These are phyloP conservation scores for Vitis rotundifolia DNA, from an alignment of 164 flowering plant genomes.

Conservation along the genomic window DNA sequence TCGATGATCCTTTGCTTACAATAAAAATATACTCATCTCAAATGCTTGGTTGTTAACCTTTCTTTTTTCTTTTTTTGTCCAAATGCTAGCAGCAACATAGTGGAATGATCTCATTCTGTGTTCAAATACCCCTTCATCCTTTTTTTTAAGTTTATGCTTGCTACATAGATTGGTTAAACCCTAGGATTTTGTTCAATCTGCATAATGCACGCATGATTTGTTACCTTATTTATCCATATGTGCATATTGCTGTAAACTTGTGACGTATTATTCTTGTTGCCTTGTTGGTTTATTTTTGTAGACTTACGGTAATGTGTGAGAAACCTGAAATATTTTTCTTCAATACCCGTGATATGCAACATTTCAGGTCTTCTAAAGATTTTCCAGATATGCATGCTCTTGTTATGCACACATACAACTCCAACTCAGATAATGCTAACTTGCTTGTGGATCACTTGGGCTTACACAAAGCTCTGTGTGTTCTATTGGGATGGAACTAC, in stretches of 20 bases:
- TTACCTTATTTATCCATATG: background rate
- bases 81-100: background rate
- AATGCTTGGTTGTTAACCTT: background rate
- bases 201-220: background rate
- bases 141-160: background rate
- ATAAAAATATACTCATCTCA: background rate
- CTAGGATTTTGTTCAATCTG: background rate
- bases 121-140: background rate
- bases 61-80: background rate
- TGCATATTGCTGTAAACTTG: background rate
- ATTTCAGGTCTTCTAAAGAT: slow-evolving; percentile 86
- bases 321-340: slow-evolving; percentile 35
- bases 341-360: slow-evolving; percentile 43
- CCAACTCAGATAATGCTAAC: slow-evolving; percentile 66
- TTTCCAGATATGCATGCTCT: slow-evolving; percentile 80
- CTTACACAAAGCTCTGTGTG: slow-evolving; percentile 91
- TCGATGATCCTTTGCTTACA: no score
- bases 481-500: slow-evolving; percentile 92
- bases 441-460: slow-evolving; percentile 81
- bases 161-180: background rate
- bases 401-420: slow-evolving; percentile 84
- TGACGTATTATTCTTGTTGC: slow-evolving; percentile 3
- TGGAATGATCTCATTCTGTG: background rate
- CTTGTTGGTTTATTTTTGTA: slow-evolving; percentile 2
- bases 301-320: slow-evolving; percentile 14